phyloP scores from a whole-genome alignment of 306 rosid species.

The Acacia acuminata region DNA sequence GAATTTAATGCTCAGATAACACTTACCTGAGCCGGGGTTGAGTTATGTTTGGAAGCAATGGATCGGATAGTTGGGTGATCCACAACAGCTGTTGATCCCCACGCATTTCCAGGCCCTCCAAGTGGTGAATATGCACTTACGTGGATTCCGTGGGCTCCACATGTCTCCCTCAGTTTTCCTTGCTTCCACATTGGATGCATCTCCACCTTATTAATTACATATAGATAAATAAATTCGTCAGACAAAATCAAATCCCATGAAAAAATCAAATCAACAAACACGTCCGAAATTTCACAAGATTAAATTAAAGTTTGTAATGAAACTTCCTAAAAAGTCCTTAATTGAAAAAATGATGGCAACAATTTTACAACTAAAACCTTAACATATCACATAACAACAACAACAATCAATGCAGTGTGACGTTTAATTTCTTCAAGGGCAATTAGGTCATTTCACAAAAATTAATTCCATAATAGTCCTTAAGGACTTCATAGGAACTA shows the following conservation, averaged over 20 bases:
- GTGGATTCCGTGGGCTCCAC: constrained; percentile 69
- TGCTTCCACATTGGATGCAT: constrained; percentile 83
- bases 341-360: background rate
- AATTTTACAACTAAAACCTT: no score
- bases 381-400: background rate
- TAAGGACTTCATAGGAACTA: no score
- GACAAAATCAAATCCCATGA: no score
- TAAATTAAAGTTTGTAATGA: no score
- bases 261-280: no score
- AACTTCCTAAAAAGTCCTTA: no score
- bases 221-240: background rate
- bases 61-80: constrained; percentile 56
- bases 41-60: constrained; percentile 63
- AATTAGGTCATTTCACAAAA: background rate
- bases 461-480: background rate
- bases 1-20: background rate
- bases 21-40: constrained; percentile 76
- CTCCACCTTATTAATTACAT: background rate
- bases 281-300: no score
- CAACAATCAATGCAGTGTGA: no score
- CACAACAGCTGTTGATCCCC: constrained; percentile 88
- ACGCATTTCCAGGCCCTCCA: constrained; percentile 88
- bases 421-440: background rate
- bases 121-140: constrained; percentile 92
- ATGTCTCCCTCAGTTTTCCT: constrained; percentile 53